Evolutionary conservation across 306 rosid genomes (phyloP), one percentile per base, ranked within the genome.

Genomic region (Canavalia gladiata): DNA sequence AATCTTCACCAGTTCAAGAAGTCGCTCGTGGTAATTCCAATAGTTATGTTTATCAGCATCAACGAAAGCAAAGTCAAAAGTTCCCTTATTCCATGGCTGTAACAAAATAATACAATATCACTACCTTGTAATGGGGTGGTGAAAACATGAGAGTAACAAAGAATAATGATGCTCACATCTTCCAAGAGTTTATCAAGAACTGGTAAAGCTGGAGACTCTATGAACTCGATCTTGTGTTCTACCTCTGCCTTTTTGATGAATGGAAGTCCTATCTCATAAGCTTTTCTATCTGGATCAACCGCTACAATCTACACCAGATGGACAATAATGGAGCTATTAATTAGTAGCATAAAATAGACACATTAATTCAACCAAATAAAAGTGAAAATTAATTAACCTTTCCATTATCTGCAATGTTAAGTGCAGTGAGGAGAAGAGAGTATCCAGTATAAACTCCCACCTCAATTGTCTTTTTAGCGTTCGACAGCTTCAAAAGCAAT

Each of bases 391-490:
- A 37, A 18, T 54, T 28, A 55, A 82, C 90, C 88, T 88, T 88
- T 81, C 94, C 97, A 70, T 88, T 88, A 13, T 70, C 13, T 5
- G 92, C 92, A 59, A 86, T 84, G 59, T 78, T 47, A 72, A 90
- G 92, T 68, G 92, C 94, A 0, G 97, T 90, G 75, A 88, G 91
- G 76, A 90, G 97, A 83, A 88, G 91, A 70, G 94, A 88, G 79
- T 92, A 90, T 66, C 94, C 92, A 1, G 91, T 90, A 39, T 84
- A 92, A 41, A 88, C 94, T 60, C 92, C 97, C 6, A 90, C 74
- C 77, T 88, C 90, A 69, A 90, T 90, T 0, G 92, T 90, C 59
- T 43, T 83, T 66, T 83, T 80, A 28, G 89, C 87, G 75, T 71
- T 83, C n/a, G 76, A 1, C 1, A 86, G 52, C 72, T 86, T 68